Conservation (phyloP, 805 yeast species). For the Cyberlindnera lachancei region DNA sequence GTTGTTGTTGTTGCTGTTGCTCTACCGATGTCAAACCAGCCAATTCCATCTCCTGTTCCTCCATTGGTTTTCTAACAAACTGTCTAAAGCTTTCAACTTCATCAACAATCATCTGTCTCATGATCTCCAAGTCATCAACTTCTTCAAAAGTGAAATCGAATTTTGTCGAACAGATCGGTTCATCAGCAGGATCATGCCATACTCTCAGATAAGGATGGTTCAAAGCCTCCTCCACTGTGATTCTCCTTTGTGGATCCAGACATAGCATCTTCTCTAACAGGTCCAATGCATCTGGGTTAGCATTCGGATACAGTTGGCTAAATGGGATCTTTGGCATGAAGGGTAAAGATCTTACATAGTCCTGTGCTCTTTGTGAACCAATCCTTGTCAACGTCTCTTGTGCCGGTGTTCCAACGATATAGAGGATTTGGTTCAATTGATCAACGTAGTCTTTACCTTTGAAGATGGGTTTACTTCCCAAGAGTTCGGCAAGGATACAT, state of each 20-base stretch:
- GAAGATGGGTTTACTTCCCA: conserved; percentile 87
- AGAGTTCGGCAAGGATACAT: conserved; percentile 87
- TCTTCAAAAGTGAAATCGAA: conserved; percentile 83
- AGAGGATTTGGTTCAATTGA: conserved; percentile 81
- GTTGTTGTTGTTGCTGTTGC: conserved; percentile 14
- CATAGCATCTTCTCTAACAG: conserved; percentile 69
- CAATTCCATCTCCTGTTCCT: conserved; percentile 39
- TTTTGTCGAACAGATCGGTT: conserved; percentile 71
- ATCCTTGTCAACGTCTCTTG: conserved; percentile 59
- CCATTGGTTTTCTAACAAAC: conserved; percentile 71
- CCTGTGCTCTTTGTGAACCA: conserved; percentile 85
- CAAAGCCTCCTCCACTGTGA: conserved; percentile 83
- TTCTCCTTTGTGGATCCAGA: conserved; percentile 79
- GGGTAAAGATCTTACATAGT: conserved; percentile 83
- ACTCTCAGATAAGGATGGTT: conserved; percentile 80
- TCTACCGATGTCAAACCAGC: conserved; percentile 23
- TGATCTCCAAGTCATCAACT: conserved; percentile 66
- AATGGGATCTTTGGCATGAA: conserved; percentile 76
- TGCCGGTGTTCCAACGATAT: conserved; percentile 87
- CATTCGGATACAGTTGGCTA: conserved; percentile 64
- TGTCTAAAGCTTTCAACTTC: conserved; percentile 76
- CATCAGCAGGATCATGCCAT: conserved; percentile 94
- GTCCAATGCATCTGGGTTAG: conserved; percentile 84
- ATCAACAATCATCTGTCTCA: conserved; percentile 70
- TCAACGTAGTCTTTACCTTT: conserved; percentile 95